A percentile compares a stretch with the other conserved stretches of the same genome.
These are phyloP conservation scores for Phytomonas sp. DNA, from an alignment of 208 protist genomes.

Conservation along the genomic window DNA sequence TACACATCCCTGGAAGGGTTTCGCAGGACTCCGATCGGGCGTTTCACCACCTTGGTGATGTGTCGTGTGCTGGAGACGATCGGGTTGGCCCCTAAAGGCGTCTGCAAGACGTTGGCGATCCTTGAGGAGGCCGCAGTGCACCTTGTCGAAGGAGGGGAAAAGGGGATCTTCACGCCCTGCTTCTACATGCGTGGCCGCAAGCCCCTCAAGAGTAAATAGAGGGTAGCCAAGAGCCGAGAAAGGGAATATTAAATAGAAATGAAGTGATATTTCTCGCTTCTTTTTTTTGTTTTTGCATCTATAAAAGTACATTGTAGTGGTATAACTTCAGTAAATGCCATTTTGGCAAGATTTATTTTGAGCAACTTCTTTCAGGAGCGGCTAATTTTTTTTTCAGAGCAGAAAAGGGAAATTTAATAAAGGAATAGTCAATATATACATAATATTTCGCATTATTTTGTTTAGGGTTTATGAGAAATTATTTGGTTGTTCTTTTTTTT, in stretches of 20 bases:
- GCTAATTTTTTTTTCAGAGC: too few relatives aligned
- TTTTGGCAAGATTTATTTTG: too few relatives aligned
- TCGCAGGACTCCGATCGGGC: slow-evolving; percentile 75
- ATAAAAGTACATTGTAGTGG: too few relatives aligned
- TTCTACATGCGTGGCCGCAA: slow-evolving; percentile 89
- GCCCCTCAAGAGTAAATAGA: slow-evolving; percentile 37
- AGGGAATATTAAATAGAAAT: neutral
- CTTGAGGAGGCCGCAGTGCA: slow-evolving; percentile 83
- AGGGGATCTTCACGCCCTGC: slow-evolving; percentile 90
- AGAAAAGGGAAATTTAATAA: too few relatives aligned
- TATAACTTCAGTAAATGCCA: too few relatives aligned
- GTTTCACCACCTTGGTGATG: slow-evolving; percentile 67
- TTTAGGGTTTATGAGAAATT: neutral
- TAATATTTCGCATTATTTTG: too few relatives aligned
- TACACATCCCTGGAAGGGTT: slow-evolving; percentile 68
- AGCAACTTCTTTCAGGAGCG: too few relatives aligned
- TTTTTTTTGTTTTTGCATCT: slow-evolving; percentile 15
- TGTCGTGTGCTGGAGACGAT: slow-evolving; percentile 72
- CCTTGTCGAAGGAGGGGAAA: slow-evolving; percentile 85
- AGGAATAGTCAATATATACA: too few relatives aligned
- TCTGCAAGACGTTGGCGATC: slow-evolving; percentile 79
- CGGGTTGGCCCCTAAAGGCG: slow-evolving; percentile 63
- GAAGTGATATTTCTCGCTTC: slow-evolving; percentile 3
- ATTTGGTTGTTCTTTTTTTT: slow-evolving; percentile 13
- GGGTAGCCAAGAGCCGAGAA: neutral